phyloP scores from a whole-genome alignment of 768 basidiomycete genomes.

The Psilocybe subaeruginosa region DNA sequence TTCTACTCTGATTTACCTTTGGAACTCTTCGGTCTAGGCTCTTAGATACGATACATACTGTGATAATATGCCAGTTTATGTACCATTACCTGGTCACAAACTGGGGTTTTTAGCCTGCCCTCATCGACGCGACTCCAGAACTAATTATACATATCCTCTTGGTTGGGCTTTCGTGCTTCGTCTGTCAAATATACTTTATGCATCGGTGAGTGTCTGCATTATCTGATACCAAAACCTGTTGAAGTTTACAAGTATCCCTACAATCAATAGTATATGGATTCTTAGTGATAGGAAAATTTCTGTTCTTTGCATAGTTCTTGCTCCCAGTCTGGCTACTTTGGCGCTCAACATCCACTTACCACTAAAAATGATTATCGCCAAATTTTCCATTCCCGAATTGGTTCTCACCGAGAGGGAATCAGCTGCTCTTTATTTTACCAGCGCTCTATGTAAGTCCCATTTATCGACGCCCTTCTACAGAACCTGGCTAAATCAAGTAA shows the following conservation, averaged over 20 bases:
- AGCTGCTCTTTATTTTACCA: background rate
- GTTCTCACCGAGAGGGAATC: background rate
- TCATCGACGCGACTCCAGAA: conserved; percentile 13
- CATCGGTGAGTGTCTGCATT: background rate
- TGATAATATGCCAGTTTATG: conserved; percentile 14
- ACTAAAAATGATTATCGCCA: background rate
- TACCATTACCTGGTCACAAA: conserved; percentile 24
- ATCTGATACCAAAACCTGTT: too few species aligned
- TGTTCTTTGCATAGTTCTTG: background rate
- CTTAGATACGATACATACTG: conserved; percentile 19
- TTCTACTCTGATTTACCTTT: background rate
- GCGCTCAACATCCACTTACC: background rate
- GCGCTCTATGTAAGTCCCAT: background rate
- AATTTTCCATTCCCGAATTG: background rate
- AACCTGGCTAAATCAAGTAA: background rate
- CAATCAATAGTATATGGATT: background rate
- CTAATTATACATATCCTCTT: conserved; percentile 20
- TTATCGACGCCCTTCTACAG: background rate
- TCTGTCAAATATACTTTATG: conserved; percentile 23
- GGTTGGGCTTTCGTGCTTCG: conserved; percentile 18
- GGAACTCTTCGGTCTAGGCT: background rate
- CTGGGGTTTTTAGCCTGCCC: conserved; percentile 20
- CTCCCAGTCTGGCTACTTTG: background rate
- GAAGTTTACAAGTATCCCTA: too few species aligned
- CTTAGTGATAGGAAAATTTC: background rate